A percentile compares a stretch with the other conserved stretches of the same genome.
Evolutionary conservation across 768 basidiomycete species (phyloP).

Genomic region (Termitomyces sp.): DNA sequence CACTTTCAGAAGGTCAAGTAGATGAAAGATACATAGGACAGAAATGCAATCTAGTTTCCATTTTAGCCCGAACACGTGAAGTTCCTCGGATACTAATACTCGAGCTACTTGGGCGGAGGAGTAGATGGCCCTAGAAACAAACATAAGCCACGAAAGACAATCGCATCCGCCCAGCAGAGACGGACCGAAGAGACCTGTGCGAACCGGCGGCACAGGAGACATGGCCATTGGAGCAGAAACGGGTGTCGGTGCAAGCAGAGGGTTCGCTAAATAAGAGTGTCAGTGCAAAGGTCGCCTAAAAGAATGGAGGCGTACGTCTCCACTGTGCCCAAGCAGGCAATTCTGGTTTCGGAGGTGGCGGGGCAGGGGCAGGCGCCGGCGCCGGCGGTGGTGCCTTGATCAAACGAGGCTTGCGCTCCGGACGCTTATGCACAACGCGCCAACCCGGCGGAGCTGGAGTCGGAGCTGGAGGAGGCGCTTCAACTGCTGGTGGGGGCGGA

Average conservation of each 20-base stretch:
- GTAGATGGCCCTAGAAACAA: neutral
- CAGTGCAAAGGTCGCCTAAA: neutral
- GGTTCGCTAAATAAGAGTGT: conserved; percentile 46
- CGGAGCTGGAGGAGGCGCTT: conserved; percentile 38
- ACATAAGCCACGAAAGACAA: neutral
- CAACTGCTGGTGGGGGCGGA: conserved; percentile 39
- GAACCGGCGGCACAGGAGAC: conserved; percentile 42
- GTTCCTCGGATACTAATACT: neutral
- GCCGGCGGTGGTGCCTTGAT: conserved; percentile 35
- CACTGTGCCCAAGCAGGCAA: conserved; percentile 83
- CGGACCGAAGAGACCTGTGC: conserved; percentile 64
- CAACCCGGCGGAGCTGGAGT: conserved; percentile 57
- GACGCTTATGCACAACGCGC: conserved; percentile 66
- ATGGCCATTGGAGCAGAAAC: conserved; percentile 27
- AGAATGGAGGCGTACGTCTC: conserved; percentile 52
- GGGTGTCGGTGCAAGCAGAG: conserved; percentile 48
- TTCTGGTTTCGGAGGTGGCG: conserved; percentile 45
- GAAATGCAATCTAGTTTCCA: too few relatives aligned
- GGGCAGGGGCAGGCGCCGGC: conserved; percentile 31
- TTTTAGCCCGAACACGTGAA: neutral
- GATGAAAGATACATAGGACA: neutral
- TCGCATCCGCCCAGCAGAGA: neutral
- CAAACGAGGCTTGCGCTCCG: conserved; percentile 46
- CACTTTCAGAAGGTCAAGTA: neutral
- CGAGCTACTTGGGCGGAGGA: conserved; percentile 2